phyloP scores from a whole-genome alignment of 75 land plant genomes.

The Cunninghamia lanceolata region DNA sequence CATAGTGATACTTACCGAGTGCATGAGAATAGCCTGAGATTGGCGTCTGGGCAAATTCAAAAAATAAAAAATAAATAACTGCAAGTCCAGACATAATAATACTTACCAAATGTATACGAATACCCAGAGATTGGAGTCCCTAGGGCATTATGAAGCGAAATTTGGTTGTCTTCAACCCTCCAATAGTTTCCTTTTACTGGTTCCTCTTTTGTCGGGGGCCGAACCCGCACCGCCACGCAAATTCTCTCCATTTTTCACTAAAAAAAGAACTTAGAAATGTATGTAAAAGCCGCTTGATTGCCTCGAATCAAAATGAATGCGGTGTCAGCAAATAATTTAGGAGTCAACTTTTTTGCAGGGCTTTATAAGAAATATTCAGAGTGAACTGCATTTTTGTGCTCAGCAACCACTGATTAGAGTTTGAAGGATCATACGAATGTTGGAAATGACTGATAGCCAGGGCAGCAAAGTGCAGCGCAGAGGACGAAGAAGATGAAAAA shows the following conservation, averaged over 20 bases:
- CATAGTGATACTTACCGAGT: conserved; percentile 55
- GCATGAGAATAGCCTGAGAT: conserved; percentile 62
- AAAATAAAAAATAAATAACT: conserved; percentile 4
- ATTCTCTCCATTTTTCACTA: conserved; percentile 81
- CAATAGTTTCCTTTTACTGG: conserved; percentile 42
- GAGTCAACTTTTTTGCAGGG: too few relatives aligned
- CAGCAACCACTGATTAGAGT: background rate
- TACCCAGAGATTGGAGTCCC: conserved; percentile 69
- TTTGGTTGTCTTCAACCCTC: conserved; percentile 70
- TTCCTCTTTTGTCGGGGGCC: conserved; percentile 44
- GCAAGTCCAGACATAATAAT: background rate
- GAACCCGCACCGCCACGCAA: conserved; percentile 84
- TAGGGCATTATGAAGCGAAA: conserved; percentile 60
- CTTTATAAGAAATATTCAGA: background rate
- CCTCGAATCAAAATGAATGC: background rate
- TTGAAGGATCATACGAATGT: background rate
- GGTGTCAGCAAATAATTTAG: too few relatives aligned
- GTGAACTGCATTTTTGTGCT: background rate
- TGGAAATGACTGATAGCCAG: background rate
- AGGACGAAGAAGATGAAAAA: background rate
- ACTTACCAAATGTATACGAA: conserved; percentile 77
- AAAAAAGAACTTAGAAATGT: background rate
- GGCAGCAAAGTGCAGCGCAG: background rate
- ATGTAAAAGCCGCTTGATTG: background rate
- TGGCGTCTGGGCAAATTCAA: conserved; percentile 25